These are phyloP conservation scores for Lactifluus pinguis DNA, from an alignment of 768 basidiomycete genomes.

Conservation along the genomic window DNA sequence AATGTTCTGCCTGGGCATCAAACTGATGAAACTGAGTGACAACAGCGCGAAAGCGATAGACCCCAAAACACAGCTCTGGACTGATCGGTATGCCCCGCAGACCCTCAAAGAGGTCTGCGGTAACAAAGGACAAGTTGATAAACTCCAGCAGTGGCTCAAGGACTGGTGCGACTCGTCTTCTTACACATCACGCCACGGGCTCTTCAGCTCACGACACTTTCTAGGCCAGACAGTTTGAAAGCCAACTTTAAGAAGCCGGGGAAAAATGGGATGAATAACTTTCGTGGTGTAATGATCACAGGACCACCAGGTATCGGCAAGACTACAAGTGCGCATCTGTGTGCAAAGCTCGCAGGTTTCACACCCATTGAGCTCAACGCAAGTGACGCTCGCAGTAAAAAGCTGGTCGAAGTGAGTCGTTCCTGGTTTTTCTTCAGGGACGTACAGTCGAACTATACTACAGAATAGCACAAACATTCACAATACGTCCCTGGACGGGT, in stretches of 20 bases:
- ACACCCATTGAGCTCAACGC: conserved; percentile 95
- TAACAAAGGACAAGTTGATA: conserved; percentile 88
- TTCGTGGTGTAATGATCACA: conserved; percentile 78
- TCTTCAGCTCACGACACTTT: background rate
- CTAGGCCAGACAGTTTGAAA: conserved; percentile 67
- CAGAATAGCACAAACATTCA: conserved; percentile 87
- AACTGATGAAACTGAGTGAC: background rate
- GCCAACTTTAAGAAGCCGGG: conserved; percentile 89
- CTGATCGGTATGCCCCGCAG: conserved; percentile 87
- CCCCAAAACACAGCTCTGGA: conserved; percentile 75
- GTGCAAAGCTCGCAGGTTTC: conserved; percentile 83
- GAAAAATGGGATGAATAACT: conserved; percentile 79
- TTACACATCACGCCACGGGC: background rate
- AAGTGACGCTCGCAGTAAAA: conserved; percentile 92
- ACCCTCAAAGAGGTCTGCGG: conserved; percentile 87
- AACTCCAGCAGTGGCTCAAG: conserved; percentile 76
- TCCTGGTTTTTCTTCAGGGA: background rate
- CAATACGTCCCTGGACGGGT: conserved; percentile 83
- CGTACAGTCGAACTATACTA: background rate
- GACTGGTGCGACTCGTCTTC: conserved; percentile 55
- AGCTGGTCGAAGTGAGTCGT: conserved; percentile 75
- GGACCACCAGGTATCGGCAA: conserved; percentile 97
- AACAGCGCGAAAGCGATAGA: conserved; percentile 31
- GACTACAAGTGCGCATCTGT: conserved; percentile 91
- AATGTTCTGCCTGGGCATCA: background rate